Conservation (phyloP, 2,329 filamentous ascomycete genomes). For the Fusarium temperatum region DNA sequence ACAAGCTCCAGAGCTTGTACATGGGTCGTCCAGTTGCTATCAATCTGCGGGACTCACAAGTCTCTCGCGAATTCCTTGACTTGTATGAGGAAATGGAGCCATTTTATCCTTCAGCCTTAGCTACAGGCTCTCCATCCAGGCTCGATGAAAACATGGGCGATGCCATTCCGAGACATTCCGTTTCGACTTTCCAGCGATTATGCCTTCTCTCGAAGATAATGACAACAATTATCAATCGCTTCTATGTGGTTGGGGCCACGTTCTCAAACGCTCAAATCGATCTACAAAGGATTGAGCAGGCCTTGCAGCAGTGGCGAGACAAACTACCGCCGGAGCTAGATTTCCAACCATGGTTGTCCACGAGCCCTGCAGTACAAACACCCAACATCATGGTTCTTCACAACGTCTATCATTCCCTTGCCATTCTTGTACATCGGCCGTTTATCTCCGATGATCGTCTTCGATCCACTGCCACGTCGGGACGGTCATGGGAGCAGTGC, state of each 20-base stretch:
- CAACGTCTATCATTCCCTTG: conserved; percentile 1
- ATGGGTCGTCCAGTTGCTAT: conserved; percentile 10
- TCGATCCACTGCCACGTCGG: background rate
- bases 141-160: background rate
- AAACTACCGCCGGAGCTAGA: background rate
- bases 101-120: background rate
- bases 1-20: conserved; percentile 3
- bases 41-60: background rate
- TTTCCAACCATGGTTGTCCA: background rate
- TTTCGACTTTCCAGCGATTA: conserved; percentile 10
- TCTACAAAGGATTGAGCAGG: conserved; percentile 2
- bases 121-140: rapidly evolving
- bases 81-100: conserved; percentile 15
- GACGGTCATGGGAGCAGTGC: conserved; percentile 6
- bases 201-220: conserved; percentile 11
- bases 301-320: background rate
- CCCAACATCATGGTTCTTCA: conserved; percentile 12
- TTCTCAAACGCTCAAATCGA: conserved; percentile 1
- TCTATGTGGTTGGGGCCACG: conserved; percentile 1
- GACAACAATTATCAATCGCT: conserved; percentile 11
- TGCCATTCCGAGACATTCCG: background rate
- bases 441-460: conserved; percentile 13
- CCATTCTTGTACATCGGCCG: conserved; percentile 2
- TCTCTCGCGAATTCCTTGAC: conserved; percentile 1
- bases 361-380: background rate